Conservation (phyloP, 2,329 filamentous ascomycete species). For the Aotearoamyces nothofagi region DNA sequence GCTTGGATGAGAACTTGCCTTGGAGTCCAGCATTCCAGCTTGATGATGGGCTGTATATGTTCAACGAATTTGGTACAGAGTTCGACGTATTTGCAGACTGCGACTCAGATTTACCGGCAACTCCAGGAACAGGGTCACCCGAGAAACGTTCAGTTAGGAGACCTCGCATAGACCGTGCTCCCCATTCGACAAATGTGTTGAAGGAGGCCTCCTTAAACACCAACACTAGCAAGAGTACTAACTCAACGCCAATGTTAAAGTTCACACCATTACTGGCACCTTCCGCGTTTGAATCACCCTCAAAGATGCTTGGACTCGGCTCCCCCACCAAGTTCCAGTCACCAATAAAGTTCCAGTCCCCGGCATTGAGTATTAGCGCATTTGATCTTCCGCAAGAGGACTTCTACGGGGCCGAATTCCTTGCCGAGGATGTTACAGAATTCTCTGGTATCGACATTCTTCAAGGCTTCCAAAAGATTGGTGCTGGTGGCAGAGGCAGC, state of each 20-base stretch:
- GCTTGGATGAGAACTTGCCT: constrained; percentile 35
- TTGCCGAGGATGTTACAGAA: constrained; percentile 43
- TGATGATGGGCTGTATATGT: constrained; percentile 40
- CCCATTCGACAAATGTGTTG: constrained; percentile 45
- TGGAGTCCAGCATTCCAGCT: constrained; percentile 56
- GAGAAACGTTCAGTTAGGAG: constrained; percentile 46
- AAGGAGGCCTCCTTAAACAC: constrained; percentile 41
- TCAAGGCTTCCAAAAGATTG: constrained; percentile 64
- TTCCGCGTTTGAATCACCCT: constrained; percentile 20
- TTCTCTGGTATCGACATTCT: constrained; percentile 52
- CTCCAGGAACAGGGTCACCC: constrained; percentile 44
- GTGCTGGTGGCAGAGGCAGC: constrained; percentile 27
- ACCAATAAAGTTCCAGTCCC: constrained; percentile 11
- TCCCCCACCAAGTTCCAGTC: constrained; percentile 18
- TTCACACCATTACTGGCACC: constrained; percentile 23
- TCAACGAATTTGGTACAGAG: constrained; percentile 33
- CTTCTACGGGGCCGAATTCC: constrained; percentile 36
- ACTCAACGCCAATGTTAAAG: constrained; percentile 35
- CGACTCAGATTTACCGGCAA: constrained; percentile 26
- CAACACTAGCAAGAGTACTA: constrained; percentile 31
- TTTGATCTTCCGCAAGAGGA: constrained; percentile 27
- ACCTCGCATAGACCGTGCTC: constrained; percentile 45
- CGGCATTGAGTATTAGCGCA: constrained; percentile 8
- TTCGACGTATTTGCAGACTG: constrained; percentile 47
- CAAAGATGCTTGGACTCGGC: constrained; percentile 15